Evolutionary conservation across 2,329 filamentous ascomycete genomes (phyloP), one percentile per base, ranked within the genome.

Genomic region (Chaetomium sp.): DNA sequence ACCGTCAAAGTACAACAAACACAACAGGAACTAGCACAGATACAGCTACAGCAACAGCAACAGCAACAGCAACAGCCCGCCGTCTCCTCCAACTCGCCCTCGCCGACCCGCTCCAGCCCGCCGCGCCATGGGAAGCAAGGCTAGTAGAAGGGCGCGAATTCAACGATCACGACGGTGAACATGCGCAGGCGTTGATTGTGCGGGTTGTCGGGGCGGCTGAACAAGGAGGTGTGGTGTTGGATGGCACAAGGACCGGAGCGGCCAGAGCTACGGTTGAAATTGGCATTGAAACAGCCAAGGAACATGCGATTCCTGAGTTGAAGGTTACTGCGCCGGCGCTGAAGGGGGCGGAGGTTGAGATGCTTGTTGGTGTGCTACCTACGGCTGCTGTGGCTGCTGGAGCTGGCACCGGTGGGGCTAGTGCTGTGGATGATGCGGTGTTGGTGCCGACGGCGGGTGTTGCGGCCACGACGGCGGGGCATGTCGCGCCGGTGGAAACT

Each of bases 391-490:
- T 35, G 33, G 8, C 36, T 32, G 38, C 45, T 49, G 71, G 64
- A 5, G 65, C 70, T 27, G 52, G 3, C 12, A 36, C 11, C 4
- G 7, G 5, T 1, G 65, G 78, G 2, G 74, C 44, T 27, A 53
- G 77, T 43, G 68, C 68, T 55, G 63, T 64, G 52, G 64, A 70
- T 57, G 86, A 91, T 59, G 76, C 82, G 0, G 75, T 91, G 10
- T 78, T 96, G n/a, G 86, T 89, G 14, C 91, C 91, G 2, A 79
- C 78, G 0, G 79, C 95, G 37, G 84, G 88, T 19, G 87, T 89
- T 43, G 82, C 81, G 1, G 79, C 76, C 5, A 84, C 86, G 11
- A 78, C 77, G 58, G 82, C 81, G 12, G 84, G 85, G 7, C 77
- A 83, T 58, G 79, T 83, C 55, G 84, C 84, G 10, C 79, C 84